These are phyloP conservation scores for Apiotrichum sp. DNA, from an alignment of 1,284 basidiomycete genomes.

Conservation along the genomic window DNA sequence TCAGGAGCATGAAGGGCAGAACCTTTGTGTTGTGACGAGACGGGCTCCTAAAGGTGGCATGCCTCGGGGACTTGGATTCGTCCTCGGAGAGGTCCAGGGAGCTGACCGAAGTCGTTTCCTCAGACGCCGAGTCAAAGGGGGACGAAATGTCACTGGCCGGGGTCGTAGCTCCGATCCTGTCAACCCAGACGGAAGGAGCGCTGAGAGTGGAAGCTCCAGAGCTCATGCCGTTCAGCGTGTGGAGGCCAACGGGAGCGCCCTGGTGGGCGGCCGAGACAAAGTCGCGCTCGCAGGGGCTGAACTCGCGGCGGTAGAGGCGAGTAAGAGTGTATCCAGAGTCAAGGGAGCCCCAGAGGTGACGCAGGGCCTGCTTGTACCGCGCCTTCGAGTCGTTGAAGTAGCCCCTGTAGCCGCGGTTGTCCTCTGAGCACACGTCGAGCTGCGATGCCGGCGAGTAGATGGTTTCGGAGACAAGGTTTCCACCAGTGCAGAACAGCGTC, in stretches of 20 bases:
- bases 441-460: constrained; percentile 42
- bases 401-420: constrained; percentile 19
- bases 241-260: constrained; percentile 8
- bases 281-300: constrained; percentile 13
- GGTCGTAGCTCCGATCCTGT: constrained; percentile 1
- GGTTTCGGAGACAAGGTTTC: constrained; percentile 34
- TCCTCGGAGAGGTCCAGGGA: constrained; percentile 11
- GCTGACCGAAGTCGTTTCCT: constrained; percentile 15
- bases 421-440: constrained; percentile 34
- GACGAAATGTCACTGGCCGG: constrained; percentile 15
- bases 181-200: neutral
- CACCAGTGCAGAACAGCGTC: constrained; percentile 36
- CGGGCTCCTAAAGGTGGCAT: neutral
- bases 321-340: constrained; percentile 33
- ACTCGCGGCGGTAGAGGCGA: constrained; percentile 19
- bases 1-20: constrained; percentile 17
- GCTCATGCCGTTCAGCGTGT: constrained; percentile 2
- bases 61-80: constrained; percentile 8
- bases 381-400: constrained; percentile 33
- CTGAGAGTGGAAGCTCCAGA: neutral
- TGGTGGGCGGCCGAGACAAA: constrained; percentile 6
- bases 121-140: constrained; percentile 3
- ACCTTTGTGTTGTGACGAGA: neutral
- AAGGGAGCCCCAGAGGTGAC: constrained; percentile 33
- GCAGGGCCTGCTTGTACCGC: constrained; percentile 37